Evolutionary conservation across 2,329 filamentous ascomycete species (phyloP).

Genomic region (Chaetomiaceae sp.): DNA sequence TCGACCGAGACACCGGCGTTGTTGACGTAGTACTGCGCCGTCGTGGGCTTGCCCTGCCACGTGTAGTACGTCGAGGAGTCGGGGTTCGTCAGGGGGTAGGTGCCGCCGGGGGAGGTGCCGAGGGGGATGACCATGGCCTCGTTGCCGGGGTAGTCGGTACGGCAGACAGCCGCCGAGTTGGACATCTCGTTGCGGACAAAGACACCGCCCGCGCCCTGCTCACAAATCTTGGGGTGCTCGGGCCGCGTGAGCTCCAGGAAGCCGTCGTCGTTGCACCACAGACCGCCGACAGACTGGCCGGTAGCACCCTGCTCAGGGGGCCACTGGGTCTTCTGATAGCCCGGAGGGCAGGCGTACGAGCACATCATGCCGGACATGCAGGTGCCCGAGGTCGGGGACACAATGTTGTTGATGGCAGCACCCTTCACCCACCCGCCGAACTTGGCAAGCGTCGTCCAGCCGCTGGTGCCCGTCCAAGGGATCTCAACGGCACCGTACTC

Average conservation of each 20-base stretch:
- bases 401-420: constrained; percentile 59
- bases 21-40: constrained; percentile 97
- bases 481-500: constrained; percentile 73
- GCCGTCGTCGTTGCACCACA: constrained; percentile 69
- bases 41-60: constrained; percentile 70
- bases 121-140: constrained; percentile 84
- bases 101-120: constrained; percentile 53
- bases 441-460: constrained; percentile 77
- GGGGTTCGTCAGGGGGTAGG: constrained; percentile 68
- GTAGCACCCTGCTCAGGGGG: constrained; percentile 68
- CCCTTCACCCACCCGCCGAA: constrained; percentile 46
- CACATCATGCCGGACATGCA: constrained; percentile 68
- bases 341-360: constrained; percentile 88
- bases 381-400: constrained; percentile 55
- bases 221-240: constrained; percentile 66
- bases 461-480: constrained; percentile 62
- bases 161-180: constrained; percentile 70
- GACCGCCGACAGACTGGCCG: constrained; percentile 81
- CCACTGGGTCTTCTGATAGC: constrained; percentile 92
- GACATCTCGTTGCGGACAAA: constrained; percentile 69
- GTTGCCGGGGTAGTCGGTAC: constrained; percentile 92
- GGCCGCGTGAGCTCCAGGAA: constrained; percentile 74
- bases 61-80: constrained; percentile 67
- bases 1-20: constrained; percentile 62
- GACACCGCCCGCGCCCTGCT: constrained; percentile 64